Conservation (phyloP, 2,329 filamentous ascomycete genomes). For the Trichoderma polysporum region DNA sequence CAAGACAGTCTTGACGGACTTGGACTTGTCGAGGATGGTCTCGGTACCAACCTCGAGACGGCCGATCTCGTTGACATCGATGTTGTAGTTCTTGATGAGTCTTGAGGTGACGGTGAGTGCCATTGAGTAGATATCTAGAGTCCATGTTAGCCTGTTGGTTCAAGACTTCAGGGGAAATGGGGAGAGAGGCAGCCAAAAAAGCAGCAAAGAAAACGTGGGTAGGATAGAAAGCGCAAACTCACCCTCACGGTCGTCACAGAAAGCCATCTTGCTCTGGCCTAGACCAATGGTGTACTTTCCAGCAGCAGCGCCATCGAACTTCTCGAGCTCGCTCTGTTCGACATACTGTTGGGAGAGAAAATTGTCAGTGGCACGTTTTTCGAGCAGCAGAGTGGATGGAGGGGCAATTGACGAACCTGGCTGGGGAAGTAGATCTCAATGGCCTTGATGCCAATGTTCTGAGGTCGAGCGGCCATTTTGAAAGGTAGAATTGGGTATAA, state of each 20-base stretch:
- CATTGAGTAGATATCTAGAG: constrained; percentile 83
- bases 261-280: constrained; percentile 88
- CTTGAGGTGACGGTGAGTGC: constrained; percentile 74
- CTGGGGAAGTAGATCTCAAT: constrained; percentile 86
- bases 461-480: constrained; percentile 71
- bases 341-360: constrained; percentile 64
- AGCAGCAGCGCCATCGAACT: constrained; percentile 77
- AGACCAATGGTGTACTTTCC: constrained; percentile 92
- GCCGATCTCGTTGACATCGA: constrained; percentile 75
- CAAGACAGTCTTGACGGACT: constrained; percentile 84
- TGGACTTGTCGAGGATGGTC: constrained; percentile 85
- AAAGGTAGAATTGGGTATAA: constrained; percentile 16
- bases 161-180: not conserved
- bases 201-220: not conserved
- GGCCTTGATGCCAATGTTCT: constrained; percentile 91
- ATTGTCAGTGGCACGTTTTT: constrained; percentile 5
- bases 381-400: constrained; percentile 8
- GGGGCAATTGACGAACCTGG: constrained; percentile 60
- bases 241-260: constrained; percentile 89
- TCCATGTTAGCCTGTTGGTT: not conserved
- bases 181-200: constrained; percentile 13
- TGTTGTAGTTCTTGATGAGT: constrained; percentile 78
- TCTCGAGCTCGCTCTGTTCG: constrained; percentile 78
- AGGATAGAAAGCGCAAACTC: constrained; percentile 33
- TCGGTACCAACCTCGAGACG: constrained; percentile 83